Conservation (phyloP, 2,329 filamentous ascomycete genomes). For the Cladosporium oxysporum region DNA sequence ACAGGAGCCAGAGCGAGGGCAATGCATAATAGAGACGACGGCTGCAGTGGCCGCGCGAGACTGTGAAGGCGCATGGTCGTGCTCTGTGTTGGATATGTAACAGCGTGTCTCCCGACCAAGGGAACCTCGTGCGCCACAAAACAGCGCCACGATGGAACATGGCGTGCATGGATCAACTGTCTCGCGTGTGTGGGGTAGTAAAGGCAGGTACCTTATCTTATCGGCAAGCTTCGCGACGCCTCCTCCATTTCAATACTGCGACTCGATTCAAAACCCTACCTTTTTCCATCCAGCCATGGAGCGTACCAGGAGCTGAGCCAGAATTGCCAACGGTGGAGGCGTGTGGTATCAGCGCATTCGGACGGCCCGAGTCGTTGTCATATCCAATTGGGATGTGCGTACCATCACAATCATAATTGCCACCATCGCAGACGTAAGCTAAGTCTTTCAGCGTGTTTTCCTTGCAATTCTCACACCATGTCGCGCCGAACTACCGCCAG, state of each 20-base stretch:
- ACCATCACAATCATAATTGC: neutral
- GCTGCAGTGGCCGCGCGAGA: conserved; percentile 21
- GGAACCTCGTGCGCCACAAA: conserved; percentile 3
- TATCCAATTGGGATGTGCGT: neutral
- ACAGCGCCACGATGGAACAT: neutral
- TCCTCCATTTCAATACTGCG: neutral
- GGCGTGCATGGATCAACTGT: neutral
- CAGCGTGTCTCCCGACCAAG: neutral
- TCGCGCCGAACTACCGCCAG: conserved; percentile 27
- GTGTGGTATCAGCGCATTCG: neutral
- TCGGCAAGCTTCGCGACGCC: neutral
- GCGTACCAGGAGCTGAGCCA: neutral
- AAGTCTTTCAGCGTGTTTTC: conserved; percentile 16
- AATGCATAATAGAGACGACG: conserved; percentile 1
- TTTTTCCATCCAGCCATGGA: neutral
- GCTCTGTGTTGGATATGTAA: conserved; percentile 5
- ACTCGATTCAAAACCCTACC: neutral
- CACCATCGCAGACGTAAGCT: conserved; percentile 10
- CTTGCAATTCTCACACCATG: conserved; percentile 17
- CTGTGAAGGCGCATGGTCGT: conserved; percentile 31
- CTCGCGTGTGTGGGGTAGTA: neutral
- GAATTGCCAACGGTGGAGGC: neutral
- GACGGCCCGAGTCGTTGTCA: neutral
- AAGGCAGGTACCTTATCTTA: neutral
- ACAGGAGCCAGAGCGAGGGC: neutral